Conservation (phyloP, 768 basidiomycete species). For the Holtermannia corniformis region DNA sequence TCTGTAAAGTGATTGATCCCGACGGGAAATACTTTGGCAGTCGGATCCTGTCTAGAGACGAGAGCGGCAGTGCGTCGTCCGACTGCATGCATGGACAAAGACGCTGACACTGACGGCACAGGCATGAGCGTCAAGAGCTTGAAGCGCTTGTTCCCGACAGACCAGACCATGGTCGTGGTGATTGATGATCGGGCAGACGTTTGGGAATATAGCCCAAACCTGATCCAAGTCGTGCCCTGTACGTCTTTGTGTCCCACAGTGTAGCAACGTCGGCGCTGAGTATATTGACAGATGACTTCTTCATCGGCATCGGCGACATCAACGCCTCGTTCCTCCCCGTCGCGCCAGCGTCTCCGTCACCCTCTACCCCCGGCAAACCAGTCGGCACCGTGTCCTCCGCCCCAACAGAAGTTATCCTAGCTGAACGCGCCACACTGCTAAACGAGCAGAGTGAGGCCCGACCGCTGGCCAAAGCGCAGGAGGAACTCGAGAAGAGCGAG, state of each 20-base stretch:
- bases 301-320: conserved; percentile 95
- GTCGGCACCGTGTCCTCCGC: conserved; percentile 1
- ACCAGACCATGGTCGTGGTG: conserved; percentile 97
- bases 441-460: conserved; percentile 78
- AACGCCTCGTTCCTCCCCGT: conserved; percentile 67
- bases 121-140: conserved; percentile 82
- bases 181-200: conserved; percentile 98
- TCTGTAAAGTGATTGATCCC: conserved; percentile 89
- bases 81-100: not conserved
- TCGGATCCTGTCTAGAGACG: conserved; percentile 82
- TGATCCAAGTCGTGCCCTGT: conserved; percentile 96
- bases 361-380: conserved; percentile 13
- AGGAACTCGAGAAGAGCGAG: conserved; percentile 40
- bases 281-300: conserved; percentile 74
- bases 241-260: conserved; percentile 39
- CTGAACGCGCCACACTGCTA: conserved; percentile 62
- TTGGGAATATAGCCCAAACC: conserved; percentile 95
- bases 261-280: not conserved
- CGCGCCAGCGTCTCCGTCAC: conserved; percentile 5
- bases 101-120: conserved; percentile 30
- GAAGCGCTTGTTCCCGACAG: conserved; percentile 86
- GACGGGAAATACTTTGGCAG: conserved; percentile 73
- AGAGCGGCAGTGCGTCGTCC: conserved; percentile 75
- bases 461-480: conserved; percentile 79
- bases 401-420: conserved; percentile 50